Base-by-base conservation (phyloP, 345 rosid genomes). In the Triadica sebifera region DNA sequence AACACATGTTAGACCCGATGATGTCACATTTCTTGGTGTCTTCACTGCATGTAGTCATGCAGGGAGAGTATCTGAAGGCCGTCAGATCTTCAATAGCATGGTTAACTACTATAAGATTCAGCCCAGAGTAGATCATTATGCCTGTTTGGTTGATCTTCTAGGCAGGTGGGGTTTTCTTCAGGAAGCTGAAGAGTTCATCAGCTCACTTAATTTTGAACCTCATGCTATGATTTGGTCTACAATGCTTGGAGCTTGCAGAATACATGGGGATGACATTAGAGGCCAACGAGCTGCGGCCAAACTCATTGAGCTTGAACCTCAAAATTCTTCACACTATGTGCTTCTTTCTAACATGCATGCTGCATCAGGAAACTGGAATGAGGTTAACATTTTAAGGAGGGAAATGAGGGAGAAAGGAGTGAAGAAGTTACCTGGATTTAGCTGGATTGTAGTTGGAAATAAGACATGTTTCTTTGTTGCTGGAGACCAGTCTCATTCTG, bases 41-140 rank as follows among this genome's bases (percentile, higher is more conserved):
- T 95, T 94, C 41, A 90, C 97, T 59, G 98, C 97, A 17, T 94
- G 98, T 71, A 92, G 93, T 85, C 98, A 94, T 86, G 87, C 97
- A 55, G 98, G 98, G 75, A 87, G 69, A 82, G 91, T 94, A 46
- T 77, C 85, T 10, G 89, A 88, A 76, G 98, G 97, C 24, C 88
- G 84, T 39, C 75, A 67, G 72, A 84, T 92, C 47, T 94, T 87
- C 77, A 83, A 92, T 41, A 80, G 79, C 67, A 94, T 94, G 97
- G 82, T 85, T 71, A 79, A 82, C 76, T 84, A 67, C 74, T 88
- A 84, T 65, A 78, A 84, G 65, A 89, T 90, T 78, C 82, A 80
- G 72, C 89, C 97, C 5, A 88, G 93, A 76, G 87, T 82, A 25
- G 97, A 88, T 80, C 98, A 92, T 45, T 87, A 83, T 78, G 96